Base-by-base conservation (phyloP, 1,139 yeast species). In the Candida anutae region DNA sequence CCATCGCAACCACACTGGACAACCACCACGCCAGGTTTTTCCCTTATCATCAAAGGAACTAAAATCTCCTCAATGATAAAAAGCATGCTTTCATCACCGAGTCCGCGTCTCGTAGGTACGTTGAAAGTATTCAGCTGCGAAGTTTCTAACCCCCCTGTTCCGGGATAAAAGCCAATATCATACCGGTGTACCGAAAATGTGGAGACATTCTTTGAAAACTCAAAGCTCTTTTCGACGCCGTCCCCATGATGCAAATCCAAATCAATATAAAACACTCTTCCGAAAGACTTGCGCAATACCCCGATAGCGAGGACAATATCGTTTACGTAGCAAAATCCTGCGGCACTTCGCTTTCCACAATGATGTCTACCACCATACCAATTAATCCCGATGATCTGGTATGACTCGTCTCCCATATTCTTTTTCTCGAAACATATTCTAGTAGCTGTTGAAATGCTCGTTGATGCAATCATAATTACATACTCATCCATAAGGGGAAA, bases 301-400 rank as follows among this genome's bases (percentile, higher is more conserved):
- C 48, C 50, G 3, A 81, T 75, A 0, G 74, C 67, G 13, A 81
- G 43, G 0, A 73, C 77, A 5, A 77, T 64, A 44, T 81, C 93
- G 40, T 81, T 80, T 5, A 78, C 55, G 42, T 81, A 81, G 45
- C 94, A 81, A 43, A 77, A 81, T 4, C 94, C 94, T 10, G 81
- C 63, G 1, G 85, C 82, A 23, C 46, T 55, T 0, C 63, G 45
- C 38, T 68, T 69, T 22, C 53, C 57, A 5, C 79, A 77, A 48
- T 81, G 94, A 43, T 81, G 93, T 28, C 93, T 50, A 1, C 94
- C 94, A 2, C 93, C 94, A 41, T 74, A 73, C 88, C 88, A 81
- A 43, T 79, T 79, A 25, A 81, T 60, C 0, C 69, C 77, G 2
- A 77, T 55, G 4, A 51, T 42, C 24, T 48, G 52, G 19, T 10